phyloP scores from a whole-genome alignment of 164 flowering plant species.

The grape (Vitis vinifera) region ASM3070453v1 NC_081811.1:20137501-20138000 shows the following conservation, averaged over 20 bases:
- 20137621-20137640: conserved; percentile 48
- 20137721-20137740: conserved; percentile 42
- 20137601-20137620: conserved; percentile 43
- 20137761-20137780: neutral
- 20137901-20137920: too few relatives aligned
- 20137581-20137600: conserved; percentile 59
- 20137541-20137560: conserved; percentile 23
- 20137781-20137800: too few relatives aligned
- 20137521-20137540: conserved; percentile 40
- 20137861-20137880: too few relatives aligned
- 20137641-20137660: conserved; percentile 42
- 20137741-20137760: conserved; percentile 9
- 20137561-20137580: conserved; percentile 21
- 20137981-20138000: too few relatives aligned
- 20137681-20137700: conserved; percentile 55
- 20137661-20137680: conserved; percentile 29
- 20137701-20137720: conserved; percentile 61
- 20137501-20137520: conserved; percentile 51
- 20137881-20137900: too few relatives aligned
- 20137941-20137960: too few relatives aligned
- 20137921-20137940: too few relatives aligned
- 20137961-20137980: too few relatives aligned
- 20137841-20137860: too few relatives aligned
- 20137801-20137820: too few relatives aligned
- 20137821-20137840: too few relatives aligned